Base-by-base conservation (phyloP, 2,329 filamentous ascomycete genomes). In the Penicillium frequentans region DNA sequence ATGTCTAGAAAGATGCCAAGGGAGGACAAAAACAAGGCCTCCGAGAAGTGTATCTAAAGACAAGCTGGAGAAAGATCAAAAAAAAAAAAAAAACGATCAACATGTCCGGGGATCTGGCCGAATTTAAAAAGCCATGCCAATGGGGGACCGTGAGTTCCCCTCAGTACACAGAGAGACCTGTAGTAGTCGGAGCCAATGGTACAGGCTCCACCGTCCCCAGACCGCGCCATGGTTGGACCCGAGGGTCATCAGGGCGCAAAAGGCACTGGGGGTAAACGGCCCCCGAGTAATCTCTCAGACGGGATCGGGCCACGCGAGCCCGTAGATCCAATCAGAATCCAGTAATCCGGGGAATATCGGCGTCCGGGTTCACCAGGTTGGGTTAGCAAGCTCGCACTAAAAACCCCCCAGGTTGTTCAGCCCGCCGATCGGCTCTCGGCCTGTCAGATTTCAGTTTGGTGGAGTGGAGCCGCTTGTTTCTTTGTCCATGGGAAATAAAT, bases 291-390 rank as follows among this genome's bases (percentile, higher is more conserved):
- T 35, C 46, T 37, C 26, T 23, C 23, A 42, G 37, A 23, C 42
- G 49, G 49, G 19, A 44, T 35, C 33, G 51, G 56, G 48, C 59
- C 55, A 62, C 55, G 57, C 60, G 57, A 62, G 51, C 14, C 29
- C 37, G 49, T 52, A 26, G 10, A 46, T 37, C 50, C 50, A 53
- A 53, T 53, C 50, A 53, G 29, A 44, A 46, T 27, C 4, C 11
- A 27, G 50, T 44, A 53, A 35, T 9, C 42, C 49, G 48, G 48
- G 23, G 48, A 26, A 23, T 14, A 50, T 37, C 39, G 39, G 44
- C 27, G 26, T 48, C 52, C 61, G 61, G 61, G 49, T 59, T 64
- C 61, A 44, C 61, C 59, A 60, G 39, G 55, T 55, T 43, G 35
- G 56, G 59, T 62, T 64, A 64, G 61, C 47, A 43, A 21, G 37